These are phyloP conservation scores for Penicillium sp. DNA, from an alignment of 2,329 filamentous ascomycete species.

Conservation along the genomic window DNA sequence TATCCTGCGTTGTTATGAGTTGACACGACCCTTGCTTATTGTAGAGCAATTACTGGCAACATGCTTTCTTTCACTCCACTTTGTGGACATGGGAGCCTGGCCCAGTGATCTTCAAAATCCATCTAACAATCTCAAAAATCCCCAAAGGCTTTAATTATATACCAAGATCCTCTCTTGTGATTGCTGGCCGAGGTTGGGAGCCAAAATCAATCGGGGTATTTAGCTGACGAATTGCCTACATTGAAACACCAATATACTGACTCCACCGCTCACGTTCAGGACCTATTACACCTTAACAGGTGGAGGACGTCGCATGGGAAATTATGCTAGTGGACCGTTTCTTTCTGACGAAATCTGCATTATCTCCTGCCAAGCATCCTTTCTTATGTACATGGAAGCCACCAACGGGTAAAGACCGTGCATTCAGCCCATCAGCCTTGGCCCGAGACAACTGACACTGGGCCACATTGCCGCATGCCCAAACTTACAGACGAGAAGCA, in stretches of 20 bases:
- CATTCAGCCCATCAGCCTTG: neutral
- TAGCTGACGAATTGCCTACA: no score
- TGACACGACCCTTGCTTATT: conserved; percentile 25
- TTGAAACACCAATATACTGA: no score
- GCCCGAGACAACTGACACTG: neutral
- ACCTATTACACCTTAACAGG: no score
- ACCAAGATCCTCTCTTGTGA: neutral
- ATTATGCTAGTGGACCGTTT: neutral
- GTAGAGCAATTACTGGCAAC: conserved; percentile 16
- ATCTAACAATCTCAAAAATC: neutral
- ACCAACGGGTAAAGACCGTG: neutral
- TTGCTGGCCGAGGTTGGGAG: neutral
- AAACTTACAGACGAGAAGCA: conserved; percentile 25
- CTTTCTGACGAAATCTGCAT: neutral
- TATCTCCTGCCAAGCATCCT: neutral
- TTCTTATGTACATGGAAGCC: neutral
- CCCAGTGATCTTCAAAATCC: neutral
- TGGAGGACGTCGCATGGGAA: no score
- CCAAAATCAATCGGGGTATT: no score
- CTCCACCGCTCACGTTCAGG: no score
- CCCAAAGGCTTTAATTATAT: neutral
- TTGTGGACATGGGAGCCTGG: neutral
- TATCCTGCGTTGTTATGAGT: conserved; percentile 29
- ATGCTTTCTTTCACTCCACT: conserved; percentile 2
- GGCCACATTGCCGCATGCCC: neutral